Evolutionary conservation across 345 rosid genomes (phyloP).

Genomic region (Arabis alpina): DNA sequence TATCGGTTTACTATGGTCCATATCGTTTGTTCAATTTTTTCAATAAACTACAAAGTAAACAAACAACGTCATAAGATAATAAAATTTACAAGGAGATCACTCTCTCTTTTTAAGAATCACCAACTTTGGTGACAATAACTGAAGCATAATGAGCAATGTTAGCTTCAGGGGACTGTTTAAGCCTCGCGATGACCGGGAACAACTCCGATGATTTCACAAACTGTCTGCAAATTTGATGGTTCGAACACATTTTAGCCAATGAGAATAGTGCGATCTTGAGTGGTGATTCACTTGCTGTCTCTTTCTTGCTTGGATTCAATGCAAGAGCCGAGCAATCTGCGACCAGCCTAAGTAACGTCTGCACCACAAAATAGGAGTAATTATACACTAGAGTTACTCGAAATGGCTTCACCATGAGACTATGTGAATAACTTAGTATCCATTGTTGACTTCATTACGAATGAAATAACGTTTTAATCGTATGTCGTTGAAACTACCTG

Average conservation of each 20-base stretch:
- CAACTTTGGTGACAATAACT: slow-evolving; percentile 65
- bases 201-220: slow-evolving; percentile 77
- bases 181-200: slow-evolving; percentile 70
- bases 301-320: slow-evolving; percentile 73
- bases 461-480: background rate
- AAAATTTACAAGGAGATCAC: slow-evolving; percentile 28
- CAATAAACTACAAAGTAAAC: background rate
- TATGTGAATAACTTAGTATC: no score
- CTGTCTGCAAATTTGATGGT: slow-evolving; percentile 72
- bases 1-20: background rate
- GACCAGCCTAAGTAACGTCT: slow-evolving; percentile 83
- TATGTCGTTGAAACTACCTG: slow-evolving; percentile 55
- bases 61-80: background rate
- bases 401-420: no score
- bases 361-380: slow-evolving; percentile 41
- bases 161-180: slow-evolving; percentile 84
- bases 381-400: no score
- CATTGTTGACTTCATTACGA: no score
- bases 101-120: slow-evolving; percentile 34
- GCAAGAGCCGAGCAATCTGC: slow-evolving; percentile 73
- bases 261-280: slow-evolving; percentile 92
- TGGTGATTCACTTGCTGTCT: slow-evolving; percentile 77
- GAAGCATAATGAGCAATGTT: slow-evolving; percentile 87
- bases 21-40: background rate
- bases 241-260: slow-evolving; percentile 85